Evolutionary conservation across 345 rosid species (phyloP), one percentile per base, ranked within the genome.

Genomic region (Euphorbia lathyris): DNA sequence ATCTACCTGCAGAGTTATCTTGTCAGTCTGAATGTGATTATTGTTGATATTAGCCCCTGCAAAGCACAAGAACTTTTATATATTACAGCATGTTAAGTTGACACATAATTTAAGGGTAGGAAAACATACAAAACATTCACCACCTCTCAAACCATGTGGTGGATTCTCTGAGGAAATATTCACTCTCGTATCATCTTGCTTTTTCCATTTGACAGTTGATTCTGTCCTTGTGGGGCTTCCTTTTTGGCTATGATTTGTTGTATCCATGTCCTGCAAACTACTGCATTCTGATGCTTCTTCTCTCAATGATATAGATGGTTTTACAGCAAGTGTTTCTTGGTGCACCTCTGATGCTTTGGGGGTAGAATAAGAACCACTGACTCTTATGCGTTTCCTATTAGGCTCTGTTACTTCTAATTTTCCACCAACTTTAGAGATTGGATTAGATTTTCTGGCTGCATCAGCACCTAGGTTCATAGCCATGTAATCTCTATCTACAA

Each of bases 351-450:
- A 38, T 69, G 68, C 72, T 69, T 59, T 62, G 70, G 67, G 87
- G 50, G 77, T 68, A 68, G 82, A 76, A 81, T 60, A 80, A 30
- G 77, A 71, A 58, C 64, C 84, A 60, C 60, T 62, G 8, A 74
- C 76, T 89, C 78, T 90, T 63, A 83, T 51, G 63, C 90, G 92
- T 79, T 95, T 95, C 72, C 78, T 88, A 43, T 79, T 84, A n/a
- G 85, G 94, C 80, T 80, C 90, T 67, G 79, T 81, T 59, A 73
- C 68, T 67, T 82, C 89, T 43, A 64, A 43, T 66, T 61, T 77
- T 60, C 70, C 81, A 59, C 40, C 79, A 70, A 75, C 86, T 68
- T 47, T 76, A 76, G 85, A 73, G 58, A 74, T 69, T 78, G 68
- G 63, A 57, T 66, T 56, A 51, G 67, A 72, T 76, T 79, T 89